Base-by-base conservation (phyloP, 768 basidiomycete species). In the Boletus eberwhitei region DNA sequence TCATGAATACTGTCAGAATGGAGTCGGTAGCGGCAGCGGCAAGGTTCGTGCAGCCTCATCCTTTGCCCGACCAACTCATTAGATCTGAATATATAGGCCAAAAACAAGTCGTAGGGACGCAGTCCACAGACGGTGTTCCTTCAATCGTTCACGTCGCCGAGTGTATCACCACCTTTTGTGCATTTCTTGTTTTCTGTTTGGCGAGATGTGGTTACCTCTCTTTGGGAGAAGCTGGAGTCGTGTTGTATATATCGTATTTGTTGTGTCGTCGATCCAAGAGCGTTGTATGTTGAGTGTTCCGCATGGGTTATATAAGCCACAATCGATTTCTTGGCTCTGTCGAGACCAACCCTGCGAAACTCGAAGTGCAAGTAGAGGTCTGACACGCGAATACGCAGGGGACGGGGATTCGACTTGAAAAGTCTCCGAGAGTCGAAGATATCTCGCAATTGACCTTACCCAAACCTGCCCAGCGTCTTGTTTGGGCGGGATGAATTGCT, bases 1-100 rank as follows among this genome's bases (percentile, higher is more conserved):
- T 62, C 4, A 63, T 6, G 17, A 13, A 32, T 14, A 12, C 8
- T 21, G 21, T 42, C 37, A 64, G 62, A 53, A 54, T 17, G 52
- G 47, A 17, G 16, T 0, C 12, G 8, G 24, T 1, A 40, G 22
- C 7, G 3, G n/a, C 8, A 14, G 1, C 34, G 29, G 29, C 29
- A 57, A 34, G 52, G 60, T 63, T 49, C 19, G 57, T 52, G 7
- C 5, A 11, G 2, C 14, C 8, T 22, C 8, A 32, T 22, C 1
- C 5, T 29, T 38, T 29, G 8, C 40, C 32, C 12, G 31, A 39
- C 3, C 4, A 14, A 32, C 48, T 58, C 21, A 61, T 42, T 34
- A 19, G 38, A 36, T 31, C n/a, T 13, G 43, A 24, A 24, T 39
- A 42, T 39, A 42, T 19, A 61, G 50, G 24, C 34, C 6, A 57